phyloP scores from a whole-genome alignment of 306 rosid species.

The Sicyos edulis region DNA sequence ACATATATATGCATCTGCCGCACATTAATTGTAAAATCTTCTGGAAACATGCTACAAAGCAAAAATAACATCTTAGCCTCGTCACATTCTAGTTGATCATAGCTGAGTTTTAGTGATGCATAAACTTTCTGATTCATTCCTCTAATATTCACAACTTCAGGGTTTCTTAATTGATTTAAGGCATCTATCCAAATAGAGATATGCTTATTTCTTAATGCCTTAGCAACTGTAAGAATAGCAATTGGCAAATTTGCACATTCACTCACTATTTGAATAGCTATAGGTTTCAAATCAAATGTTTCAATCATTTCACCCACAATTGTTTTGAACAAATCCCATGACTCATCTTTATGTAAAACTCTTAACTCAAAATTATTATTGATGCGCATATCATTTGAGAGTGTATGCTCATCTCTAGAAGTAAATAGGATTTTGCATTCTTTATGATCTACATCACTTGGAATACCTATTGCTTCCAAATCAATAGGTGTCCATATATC shows the following conservation, averaged over 20 bases:
- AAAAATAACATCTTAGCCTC: neutral
- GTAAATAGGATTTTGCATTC: constrained; percentile 31
- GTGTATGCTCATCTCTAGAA: constrained; percentile 23
- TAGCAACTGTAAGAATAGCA: constrained; percentile 29
- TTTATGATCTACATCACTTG: neutral
- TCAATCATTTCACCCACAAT: constrained; percentile 1
- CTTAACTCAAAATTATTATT: constrained; percentile 9
- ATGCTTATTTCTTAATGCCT: constrained; percentile 14
- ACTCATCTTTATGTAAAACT: constrained; percentile 11
- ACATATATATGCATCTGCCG: neutral
- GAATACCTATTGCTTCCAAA: constrained; percentile 25
- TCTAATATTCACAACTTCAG: neutral
- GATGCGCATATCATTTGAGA: constrained; percentile 18
- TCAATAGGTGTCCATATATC: constrained; percentile 31
- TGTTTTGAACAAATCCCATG: constrained; percentile 20
- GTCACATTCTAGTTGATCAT: neutral
- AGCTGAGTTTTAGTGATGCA: neutral
- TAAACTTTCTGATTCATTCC: neutral
- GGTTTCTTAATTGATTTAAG: neutral
- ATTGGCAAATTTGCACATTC: constrained; percentile 38
- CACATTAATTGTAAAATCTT: neutral
- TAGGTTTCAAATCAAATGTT: neutral
- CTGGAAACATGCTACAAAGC: neutral
- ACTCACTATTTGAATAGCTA: constrained; percentile 24
- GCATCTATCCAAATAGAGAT: neutral